phyloP scores from a whole-genome alignment of 192 early-diverging fungal genomes.

The Gryganskiella cystojenkinii region DNA sequence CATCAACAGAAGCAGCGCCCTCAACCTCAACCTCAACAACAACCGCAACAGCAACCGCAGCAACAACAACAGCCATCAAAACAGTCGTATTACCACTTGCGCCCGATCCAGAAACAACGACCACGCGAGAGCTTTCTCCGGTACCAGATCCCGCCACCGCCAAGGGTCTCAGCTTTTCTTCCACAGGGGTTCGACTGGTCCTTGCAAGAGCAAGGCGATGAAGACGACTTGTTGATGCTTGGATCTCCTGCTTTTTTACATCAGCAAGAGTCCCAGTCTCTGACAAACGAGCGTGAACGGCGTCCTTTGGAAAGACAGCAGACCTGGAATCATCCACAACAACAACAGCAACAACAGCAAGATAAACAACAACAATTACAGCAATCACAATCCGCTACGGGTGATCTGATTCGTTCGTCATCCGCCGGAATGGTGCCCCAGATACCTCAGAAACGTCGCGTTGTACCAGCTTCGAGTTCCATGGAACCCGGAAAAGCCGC shows the following conservation, averaged over 20 bases:
- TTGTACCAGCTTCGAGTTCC: constrained; percentile 13
- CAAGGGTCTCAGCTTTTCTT: constrained; percentile 26
- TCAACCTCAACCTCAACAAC: neutral
- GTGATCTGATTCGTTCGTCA: constrained; percentile 7
- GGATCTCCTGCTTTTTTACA: neutral
- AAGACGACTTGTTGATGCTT: constrained; percentile 3
- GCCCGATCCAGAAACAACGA: constrained; percentile 5
- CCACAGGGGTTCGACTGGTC: constrained; percentile 31
- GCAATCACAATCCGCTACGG: neutral
- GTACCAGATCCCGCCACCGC: constrained; percentile 25
- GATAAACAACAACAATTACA: neutral
- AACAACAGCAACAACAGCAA: neutral
- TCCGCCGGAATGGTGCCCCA: constrained; percentile 12
- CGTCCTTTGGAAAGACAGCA: constrained; percentile 15
- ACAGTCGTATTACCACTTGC: constrained; percentile 8
- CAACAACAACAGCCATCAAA: neutral
- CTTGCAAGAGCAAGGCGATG: constrained; percentile 20
- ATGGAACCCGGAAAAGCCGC: constrained; percentile 41
- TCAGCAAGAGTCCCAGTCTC: neutral
- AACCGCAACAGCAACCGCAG: constrained; percentile 2
- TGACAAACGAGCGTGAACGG: neutral
- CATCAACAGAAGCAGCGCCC: neutral
- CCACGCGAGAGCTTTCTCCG: constrained; percentile 14
- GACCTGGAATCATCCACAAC: constrained; percentile 10
- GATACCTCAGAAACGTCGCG: constrained; percentile 6